These are phyloP conservation scores for Cercospora canescens DNA, from an alignment of 2,329 filamentous ascomycete genomes.

Conservation along the genomic window DNA sequence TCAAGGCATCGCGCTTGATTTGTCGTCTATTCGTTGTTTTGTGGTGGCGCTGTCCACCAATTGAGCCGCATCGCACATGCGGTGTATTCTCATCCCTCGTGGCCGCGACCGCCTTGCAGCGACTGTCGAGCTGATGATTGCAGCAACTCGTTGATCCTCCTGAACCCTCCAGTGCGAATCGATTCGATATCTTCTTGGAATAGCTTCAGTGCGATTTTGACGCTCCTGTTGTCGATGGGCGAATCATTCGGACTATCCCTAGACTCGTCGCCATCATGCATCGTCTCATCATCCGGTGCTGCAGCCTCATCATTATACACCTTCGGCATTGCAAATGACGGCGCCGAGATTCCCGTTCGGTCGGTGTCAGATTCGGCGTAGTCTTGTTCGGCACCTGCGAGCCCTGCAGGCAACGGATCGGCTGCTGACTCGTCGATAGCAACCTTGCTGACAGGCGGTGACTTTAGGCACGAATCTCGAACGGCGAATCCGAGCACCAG, in stretches of 20 bases:
- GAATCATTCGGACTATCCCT: neutral
- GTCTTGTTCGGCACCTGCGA: neutral
- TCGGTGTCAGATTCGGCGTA: neutral
- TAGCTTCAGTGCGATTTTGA: slow-evolving; percentile 23
- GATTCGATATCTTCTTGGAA: slow-evolving; percentile 14
- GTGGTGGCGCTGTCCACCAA: neutral
- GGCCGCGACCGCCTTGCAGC: slow-evolving; percentile 1
- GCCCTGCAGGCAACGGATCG: slow-evolving; percentile 7
- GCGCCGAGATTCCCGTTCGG: neutral
- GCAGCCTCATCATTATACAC: neutral
- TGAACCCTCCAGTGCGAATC: slow-evolving; percentile 8
- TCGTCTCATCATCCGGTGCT: neutral
- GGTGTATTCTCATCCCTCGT: neutral
- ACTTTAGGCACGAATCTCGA: slow-evolving; percentile 55
- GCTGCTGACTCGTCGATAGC: slow-evolving; percentile 1
- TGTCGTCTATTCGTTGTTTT: neutral
- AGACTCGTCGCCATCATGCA: neutral
- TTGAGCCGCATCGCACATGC: neutral
- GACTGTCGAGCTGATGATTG: neutral
- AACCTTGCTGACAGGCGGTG: neutral
- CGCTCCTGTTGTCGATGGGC: slow-evolving; percentile 21
- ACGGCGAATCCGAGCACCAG: slow-evolving; percentile 66
- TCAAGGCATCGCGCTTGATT: neutral
- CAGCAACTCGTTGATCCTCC: neutral
- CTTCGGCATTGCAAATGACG: neutral